These are phyloP conservation scores for Pelargonium fulgidum DNA, from an alignment of 441 rosid species.

Conservation along the genomic window DNA sequence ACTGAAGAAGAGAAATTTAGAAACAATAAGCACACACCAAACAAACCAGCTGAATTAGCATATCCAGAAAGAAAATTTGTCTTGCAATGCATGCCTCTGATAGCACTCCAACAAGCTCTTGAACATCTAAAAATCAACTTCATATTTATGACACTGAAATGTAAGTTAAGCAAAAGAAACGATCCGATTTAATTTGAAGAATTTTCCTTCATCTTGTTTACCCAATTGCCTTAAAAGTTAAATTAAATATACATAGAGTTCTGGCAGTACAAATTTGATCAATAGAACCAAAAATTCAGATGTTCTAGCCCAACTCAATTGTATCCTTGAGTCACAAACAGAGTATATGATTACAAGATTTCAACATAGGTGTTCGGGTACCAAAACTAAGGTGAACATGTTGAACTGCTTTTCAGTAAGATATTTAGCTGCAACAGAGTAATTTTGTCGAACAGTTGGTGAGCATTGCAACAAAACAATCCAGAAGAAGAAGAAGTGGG, in stretches of 20 bases:
- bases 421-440: conserved; percentile 12
- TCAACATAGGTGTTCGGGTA: not conserved
- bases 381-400: not conserved
- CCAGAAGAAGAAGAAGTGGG: not conserved
- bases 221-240: not conserved
- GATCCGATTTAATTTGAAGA: not conserved
- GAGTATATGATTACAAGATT: not conserved
- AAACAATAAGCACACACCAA: not conserved
- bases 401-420: not conserved
- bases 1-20: conserved; percentile 32
- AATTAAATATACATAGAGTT: too few species aligned
- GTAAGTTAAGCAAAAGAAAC: not conserved
- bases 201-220: not conserved
- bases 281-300: too few species aligned
- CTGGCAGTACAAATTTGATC: too few species aligned
- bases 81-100: not conserved
- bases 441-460: conserved; percentile 40
- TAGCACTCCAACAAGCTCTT: not conserved
- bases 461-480: not conserved
- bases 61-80: not conserved
- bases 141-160: not conserved
- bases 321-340: not conserved
- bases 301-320: not conserved
- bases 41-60: not conserved
- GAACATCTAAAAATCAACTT: not conserved